Evolutionary conservation across 768 basidiomycete species (phyloP), one percentile per base, ranked within the genome.

Genomic region (Boletales sp.): DNA sequence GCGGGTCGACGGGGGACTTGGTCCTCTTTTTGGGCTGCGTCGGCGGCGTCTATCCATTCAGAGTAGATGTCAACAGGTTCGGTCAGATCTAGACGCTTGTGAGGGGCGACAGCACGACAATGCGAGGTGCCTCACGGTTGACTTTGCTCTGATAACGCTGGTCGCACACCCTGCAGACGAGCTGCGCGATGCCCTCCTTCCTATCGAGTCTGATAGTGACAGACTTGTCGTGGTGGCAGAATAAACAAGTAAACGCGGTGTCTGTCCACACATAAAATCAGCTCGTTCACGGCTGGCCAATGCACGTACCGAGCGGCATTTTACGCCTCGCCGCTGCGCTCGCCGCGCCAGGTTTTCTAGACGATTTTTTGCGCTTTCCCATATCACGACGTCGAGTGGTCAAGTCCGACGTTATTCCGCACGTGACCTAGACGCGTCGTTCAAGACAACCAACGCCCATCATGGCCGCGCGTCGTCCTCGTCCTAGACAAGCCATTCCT

Each of bases 361-460:
- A 83, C 0, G 91, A 89, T 69, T 93, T 93, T 72, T 93, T 93
- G 58, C 90, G 84, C 70, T 93, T 93, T 52, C 90, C 90, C 90
- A 93, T 93, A 21, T 5, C 25, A 28, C 25, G 25, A 28, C 25
- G 25, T 28, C 5, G 25, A 28, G 25, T 11, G 41, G 21, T 17
- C 36, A 37, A 13, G 34, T 34, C 34, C 30, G 18, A 41, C 41
- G 28, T 9, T 41, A n/a, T 48, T 49, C 48, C 11, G 53, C 51
- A 56, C 68, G 73, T 72, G 71, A 71, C 25, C 57, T 40, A 46
- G 62, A 57, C 64, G 70, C 67, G 66, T 54, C n/a, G 71, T 70
- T 42, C 28, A 21, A 39, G 34, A 46, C 50, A 2, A 52, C 44
- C 54, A 50, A 30, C 56, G 2, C 66, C 12, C 8, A 39, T 17